Base-by-base conservation (phyloP, 1,284 basidiomycete genomes). In the Leccinum solheimii region DNA sequence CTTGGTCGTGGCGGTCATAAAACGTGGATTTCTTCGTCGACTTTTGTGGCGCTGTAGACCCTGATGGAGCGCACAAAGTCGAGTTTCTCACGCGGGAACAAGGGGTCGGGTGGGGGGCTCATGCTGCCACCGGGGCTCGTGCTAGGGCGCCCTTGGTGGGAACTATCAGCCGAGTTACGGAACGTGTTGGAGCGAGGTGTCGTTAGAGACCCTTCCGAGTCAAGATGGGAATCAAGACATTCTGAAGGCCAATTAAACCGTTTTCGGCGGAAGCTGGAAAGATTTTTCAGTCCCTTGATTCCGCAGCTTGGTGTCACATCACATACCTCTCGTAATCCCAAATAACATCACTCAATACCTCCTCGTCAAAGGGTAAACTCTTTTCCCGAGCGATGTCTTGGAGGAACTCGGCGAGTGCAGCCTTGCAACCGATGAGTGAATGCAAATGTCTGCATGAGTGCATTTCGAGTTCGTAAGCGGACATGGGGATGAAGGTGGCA, bases 301-400 rank as follows among this genome's bases (percentile, higher is more conserved):
- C 57, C 57, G 11, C 19, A 55, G 19, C 27, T 43, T 38, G 27
- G 38, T 49, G 23, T 23, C 26, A 10, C 16, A 11, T 54, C 61
- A 63, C 84, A 62, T 72, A 89, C 88, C 81, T 80, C 64, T 90
- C 87, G 67, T 91, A 91, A 45, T 85, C 81, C 85, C 86, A 90
- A 11, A 90, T 67, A 11, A 78, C 71, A 34, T 86, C 80, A 14
- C 81, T 77, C 50, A 89, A 78, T 62, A 81, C 78, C 9, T 82
- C 81, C 11, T 77, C 67, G 57, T 77, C 68, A 45, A 72, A 67
- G 6, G 65, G 26, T 13, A 64, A 9, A 3, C 60, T 57, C 36
- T 53, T 61, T 11, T 66, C 73, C 56, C 79, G 81, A 16, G 70
- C 68, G 49, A 80, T 76, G 2, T 77, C 76, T 34, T 63, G 68